Percentiles rank a stretch among this genome's conserved stretches.
Evolutionary conservation across 2,329 filamentous ascomycete genomes (phyloP).

Genomic region (Diaporthe amygdali): DNA sequence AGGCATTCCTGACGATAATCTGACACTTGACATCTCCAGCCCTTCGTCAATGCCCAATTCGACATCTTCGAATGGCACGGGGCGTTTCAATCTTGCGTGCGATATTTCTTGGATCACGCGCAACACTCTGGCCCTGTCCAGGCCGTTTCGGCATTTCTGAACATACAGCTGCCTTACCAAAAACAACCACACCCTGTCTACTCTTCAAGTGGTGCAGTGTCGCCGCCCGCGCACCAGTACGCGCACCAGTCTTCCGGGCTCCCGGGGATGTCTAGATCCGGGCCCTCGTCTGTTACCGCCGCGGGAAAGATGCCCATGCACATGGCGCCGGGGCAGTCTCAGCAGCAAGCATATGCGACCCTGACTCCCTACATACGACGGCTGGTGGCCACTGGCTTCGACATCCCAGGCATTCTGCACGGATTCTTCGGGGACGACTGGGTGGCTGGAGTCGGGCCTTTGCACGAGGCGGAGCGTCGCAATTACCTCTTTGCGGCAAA

Average conservation of each 20-base stretch:
- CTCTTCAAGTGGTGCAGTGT: constrained; percentile 42
- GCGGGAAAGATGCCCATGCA: constrained; percentile 17
- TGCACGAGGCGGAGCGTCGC: constrained; percentile 87
- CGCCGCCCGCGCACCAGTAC: constrained; percentile 35
- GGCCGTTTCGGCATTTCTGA: constrained; percentile 87
- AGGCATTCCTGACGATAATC: neutral
- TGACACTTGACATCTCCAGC: constrained; percentile 36
- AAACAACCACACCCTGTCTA: constrained; percentile 54
- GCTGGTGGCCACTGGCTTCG: constrained; percentile 89
- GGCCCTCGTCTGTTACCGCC: constrained; percentile 14
- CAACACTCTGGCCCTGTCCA: constrained; percentile 85
- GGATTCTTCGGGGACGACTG: constrained; percentile 98
- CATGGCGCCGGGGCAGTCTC: constrained; percentile 20
- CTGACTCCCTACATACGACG: constrained; percentile 90
- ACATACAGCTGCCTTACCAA: constrained; percentile 90
- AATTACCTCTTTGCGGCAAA: constrained; percentile 97
- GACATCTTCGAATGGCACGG: constrained; percentile 94
- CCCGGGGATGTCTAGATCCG: constrained; percentile 31
- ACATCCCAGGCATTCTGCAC: constrained; percentile 83
- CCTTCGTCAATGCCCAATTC: constrained; percentile 59
- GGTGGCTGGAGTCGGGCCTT: constrained; percentile 75
- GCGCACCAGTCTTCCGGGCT: constrained; percentile 39
- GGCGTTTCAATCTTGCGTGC: constrained; percentile 86
- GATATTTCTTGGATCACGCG: constrained; percentile 89
- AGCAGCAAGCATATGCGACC: constrained; percentile 55